Evolutionary conservation across 1,284 basidiomycete species (phyloP).

Genomic region (Kalmanozyma brasiliensis): DNA sequence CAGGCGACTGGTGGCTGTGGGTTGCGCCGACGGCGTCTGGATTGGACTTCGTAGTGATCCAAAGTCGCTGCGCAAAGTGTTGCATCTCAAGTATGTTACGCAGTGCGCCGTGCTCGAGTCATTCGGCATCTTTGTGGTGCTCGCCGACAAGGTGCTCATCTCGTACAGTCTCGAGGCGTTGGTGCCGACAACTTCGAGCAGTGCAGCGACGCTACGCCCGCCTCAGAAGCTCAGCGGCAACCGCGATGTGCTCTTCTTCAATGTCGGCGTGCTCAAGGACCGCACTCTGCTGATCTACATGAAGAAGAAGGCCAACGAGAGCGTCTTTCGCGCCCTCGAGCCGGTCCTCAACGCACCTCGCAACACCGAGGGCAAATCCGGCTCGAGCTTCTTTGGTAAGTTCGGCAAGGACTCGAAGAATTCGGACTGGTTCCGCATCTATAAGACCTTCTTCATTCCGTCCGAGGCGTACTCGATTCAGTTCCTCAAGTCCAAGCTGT

Average conservation of each 20-base stretch:
- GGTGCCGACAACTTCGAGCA: conserved; percentile 82
- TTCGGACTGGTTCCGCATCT: conserved; percentile 90
- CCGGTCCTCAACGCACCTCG: conserved; percentile 83
- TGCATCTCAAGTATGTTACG: conserved; percentile 88
- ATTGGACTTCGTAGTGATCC: conserved; percentile 91
- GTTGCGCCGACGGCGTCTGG: conserved; percentile 95
- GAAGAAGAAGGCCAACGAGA: conserved; percentile 90
- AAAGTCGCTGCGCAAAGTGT: conserved; percentile 83
- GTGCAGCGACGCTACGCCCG: conserved; percentile 68
- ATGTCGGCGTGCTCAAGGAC: conserved; percentile 83
- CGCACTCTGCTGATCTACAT: conserved; percentile 92
- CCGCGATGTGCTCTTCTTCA: conserved; percentile 93
- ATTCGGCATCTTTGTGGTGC: conserved; percentile 92
- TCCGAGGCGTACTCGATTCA: conserved; percentile 88
- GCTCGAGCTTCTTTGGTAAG: conserved; percentile 74
- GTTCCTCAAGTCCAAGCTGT: conserved; percentile 89
- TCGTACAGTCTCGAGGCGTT: conserved; percentile 91
- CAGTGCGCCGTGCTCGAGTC: conserved; percentile 94
- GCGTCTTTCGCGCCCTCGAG: conserved; percentile 91
- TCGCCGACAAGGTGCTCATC: conserved; percentile 81
- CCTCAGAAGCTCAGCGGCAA: conserved; percentile 86
- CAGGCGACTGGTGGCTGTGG: conserved; percentile 85
- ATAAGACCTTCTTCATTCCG: conserved; percentile 91
- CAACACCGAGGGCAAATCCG: conserved; percentile 76
- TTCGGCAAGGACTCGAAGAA: conserved; percentile 80